These are phyloP conservation scores for Rhynchosporium agropyri DNA, from an alignment of 2,329 filamentous ascomycete genomes.

Conservation along the genomic window DNA sequence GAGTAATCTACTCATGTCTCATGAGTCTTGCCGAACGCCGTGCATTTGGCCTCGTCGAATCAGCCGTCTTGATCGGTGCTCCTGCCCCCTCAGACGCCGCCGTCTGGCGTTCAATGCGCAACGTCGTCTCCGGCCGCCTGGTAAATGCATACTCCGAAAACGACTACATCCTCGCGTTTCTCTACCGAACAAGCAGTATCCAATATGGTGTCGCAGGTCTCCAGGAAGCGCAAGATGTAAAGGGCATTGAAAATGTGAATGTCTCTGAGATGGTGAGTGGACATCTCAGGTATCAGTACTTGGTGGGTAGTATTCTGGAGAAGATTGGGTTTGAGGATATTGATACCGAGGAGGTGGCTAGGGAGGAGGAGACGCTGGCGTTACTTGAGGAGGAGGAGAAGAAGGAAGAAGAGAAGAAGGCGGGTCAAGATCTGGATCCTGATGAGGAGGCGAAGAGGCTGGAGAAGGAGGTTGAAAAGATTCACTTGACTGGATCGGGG, in stretches of 20 bases:
- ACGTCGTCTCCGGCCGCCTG: conserved; percentile 77
- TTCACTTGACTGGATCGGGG: conserved; percentile 26
- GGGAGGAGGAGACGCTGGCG: conserved; percentile 49
- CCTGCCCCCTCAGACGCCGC: conserved; percentile 72
- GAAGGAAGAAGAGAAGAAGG: conserved; percentile 43
- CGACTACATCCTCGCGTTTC: conserved; percentile 83
- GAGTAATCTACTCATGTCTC: conserved; percentile 82
- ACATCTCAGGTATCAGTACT: conserved; percentile 70
- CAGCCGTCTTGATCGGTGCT: conserved; percentile 79
- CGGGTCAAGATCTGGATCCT: conserved; percentile 34
- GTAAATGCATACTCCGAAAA: conserved; percentile 89
- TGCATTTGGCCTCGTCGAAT: conserved; percentile 83
- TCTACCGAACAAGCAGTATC: conserved; percentile 83
- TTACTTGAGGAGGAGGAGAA: conserved; percentile 48
- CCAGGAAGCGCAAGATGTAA: conserved; percentile 69
- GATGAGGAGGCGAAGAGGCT: conserved; percentile 43
- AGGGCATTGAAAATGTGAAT: conserved; percentile 64
- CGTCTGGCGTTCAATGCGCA: conserved; percentile 77
- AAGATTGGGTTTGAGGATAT: conserved; percentile 65
- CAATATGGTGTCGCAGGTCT: conserved; percentile 84
- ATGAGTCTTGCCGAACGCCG: conserved; percentile 73
- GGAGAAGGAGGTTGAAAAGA: conserved; percentile 36
- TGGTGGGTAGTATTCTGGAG: conserved; percentile 67
- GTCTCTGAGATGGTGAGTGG: conserved; percentile 66
- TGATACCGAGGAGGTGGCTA: conserved; percentile 49